phyloP scores from a whole-genome alignment of 768 basidiomycete species.

The Lactifluus subvellereus region DNA sequence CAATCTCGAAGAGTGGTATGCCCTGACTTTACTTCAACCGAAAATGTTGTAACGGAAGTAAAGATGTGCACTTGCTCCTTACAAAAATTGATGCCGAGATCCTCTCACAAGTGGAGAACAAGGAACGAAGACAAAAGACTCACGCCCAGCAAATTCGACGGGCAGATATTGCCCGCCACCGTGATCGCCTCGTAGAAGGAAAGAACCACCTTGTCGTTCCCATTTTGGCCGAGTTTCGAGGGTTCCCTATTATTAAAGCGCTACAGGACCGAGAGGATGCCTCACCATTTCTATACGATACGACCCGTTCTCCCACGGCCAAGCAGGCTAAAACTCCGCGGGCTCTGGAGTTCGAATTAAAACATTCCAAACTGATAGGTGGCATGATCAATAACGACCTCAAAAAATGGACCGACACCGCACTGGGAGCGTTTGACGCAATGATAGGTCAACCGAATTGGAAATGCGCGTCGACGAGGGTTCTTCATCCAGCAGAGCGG shows the following conservation, averaged over 20 bases:
- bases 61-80: constrained; percentile 32
- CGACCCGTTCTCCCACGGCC: not conserved
- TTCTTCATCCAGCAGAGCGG: constrained; percentile 52
- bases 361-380: constrained; percentile 28
- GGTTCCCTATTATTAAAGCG: constrained; percentile 41
- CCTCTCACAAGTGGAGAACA: constrained; percentile 26
- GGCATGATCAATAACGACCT: constrained; percentile 42
- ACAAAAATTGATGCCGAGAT: constrained; percentile 31
- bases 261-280: constrained; percentile 29
- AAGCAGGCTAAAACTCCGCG: not conserved
- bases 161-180: constrained; percentile 37
- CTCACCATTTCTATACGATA: not conserved
- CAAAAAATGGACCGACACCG: constrained; percentile 42
- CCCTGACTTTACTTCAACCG: constrained; percentile 1
- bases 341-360: constrained; percentile 24
- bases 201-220: constrained; percentile 37
- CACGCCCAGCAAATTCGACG: constrained; percentile 28
- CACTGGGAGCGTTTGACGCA: constrained; percentile 39
- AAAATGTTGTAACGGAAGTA: not conserved
- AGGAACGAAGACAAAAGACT: constrained; percentile 30
- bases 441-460: constrained; percentile 48
- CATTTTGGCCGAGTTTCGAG: constrained; percentile 42
- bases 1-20: constrained; percentile 3
- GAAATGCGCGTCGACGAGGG: constrained; percentile 42
- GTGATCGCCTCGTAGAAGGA: constrained; percentile 40